A percentile compares a stretch with the other conserved stretches of the same genome.
phyloP scores from a whole-genome alignment of 208 protist species.

The Trypanosoma brucei region DNA sequence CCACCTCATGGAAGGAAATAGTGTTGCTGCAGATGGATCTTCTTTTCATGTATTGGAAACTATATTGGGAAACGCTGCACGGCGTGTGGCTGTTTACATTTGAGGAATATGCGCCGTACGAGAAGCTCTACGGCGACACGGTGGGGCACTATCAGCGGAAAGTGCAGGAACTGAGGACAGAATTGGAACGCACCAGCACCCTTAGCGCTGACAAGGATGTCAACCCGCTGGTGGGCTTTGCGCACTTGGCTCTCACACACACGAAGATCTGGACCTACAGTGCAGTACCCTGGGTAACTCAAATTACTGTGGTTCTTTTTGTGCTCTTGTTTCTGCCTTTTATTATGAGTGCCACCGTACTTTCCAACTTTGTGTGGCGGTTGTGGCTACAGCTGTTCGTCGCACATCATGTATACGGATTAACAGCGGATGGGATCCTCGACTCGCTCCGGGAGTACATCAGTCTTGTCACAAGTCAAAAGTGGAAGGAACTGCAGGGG shows the following conservation, averaged over 20 bases:
- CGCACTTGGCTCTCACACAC: conserved; percentile 4
- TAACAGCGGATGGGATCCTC: conserved; percentile 29
- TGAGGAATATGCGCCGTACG: conserved; percentile 7
- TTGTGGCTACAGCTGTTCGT: conserved; percentile 65
- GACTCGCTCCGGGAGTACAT: conserved; percentile 17
- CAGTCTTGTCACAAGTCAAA: conserved; percentile 14
- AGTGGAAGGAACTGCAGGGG: conserved; percentile 31
- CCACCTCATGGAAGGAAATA: background rate
- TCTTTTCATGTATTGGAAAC: background rate
- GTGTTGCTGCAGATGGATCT: conserved; percentile 3
- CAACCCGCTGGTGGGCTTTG: background rate
- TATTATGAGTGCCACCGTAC: conserved; percentile 28
- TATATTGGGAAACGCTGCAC: conserved; percentile 12
- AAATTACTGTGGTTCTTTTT: conserved; percentile 22
- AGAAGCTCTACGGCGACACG: background rate
- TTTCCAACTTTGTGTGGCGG: conserved; percentile 47
- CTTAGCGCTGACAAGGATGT: too few relatives aligned
- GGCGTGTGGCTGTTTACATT: conserved; percentile 14
- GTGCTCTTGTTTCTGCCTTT: conserved; percentile 31
- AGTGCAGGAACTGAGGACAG: background rate
- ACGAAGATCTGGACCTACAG: conserved; percentile 15
- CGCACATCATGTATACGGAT: conserved; percentile 51
- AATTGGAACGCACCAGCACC: conserved; percentile 1
- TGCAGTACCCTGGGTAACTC: conserved; percentile 29
- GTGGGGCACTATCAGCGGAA: background rate